Evolutionary conservation across 768 basidiomycete species (phyloP), one percentile per base, ranked within the genome.

Genomic region (Chlorophyllum brunneum): DNA sequence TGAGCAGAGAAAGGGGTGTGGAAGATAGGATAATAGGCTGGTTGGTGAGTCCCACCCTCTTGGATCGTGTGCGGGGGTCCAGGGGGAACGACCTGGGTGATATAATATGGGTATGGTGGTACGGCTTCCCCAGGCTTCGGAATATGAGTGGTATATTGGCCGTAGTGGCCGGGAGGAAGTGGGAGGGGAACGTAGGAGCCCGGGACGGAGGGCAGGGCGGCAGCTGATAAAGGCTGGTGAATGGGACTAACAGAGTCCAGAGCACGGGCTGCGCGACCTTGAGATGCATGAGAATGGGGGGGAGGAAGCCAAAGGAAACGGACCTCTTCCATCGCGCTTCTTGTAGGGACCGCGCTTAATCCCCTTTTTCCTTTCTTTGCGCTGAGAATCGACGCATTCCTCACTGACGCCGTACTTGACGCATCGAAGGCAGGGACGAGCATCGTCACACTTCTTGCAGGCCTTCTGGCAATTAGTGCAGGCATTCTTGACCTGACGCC

Each of bases 251-350:
- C 55, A 49, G 64, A 71, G 61, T 80, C 79, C 66, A 74, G 70
- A 69, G 57, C 77, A 74, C 63, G 77, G 72, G 75, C 77, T 78
- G 78, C 75, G 75, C 73, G 80, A 80, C 69, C 78, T 78, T 40
- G 38, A 59, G 54, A 45, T 43, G 49, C 50, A 50, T 59, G 56
- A 45, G 48, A 27, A 48, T 52, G 20, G 42, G 23, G 37, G 43
- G 50, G 40, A 54, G 16, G 22, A 42, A 46, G 54, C 27, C 39
- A 31, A 61, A 59, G 46, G 58, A 65, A 56, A 69, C 83, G 69
- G 65, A 89, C 88, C 81, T 80, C 86, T 88, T 80, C 81, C 83
- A 87, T 89, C 88, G 83, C 87, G 88, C 83, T 91, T 92, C 89
- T 91, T 91, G 86, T 92, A 92, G 69, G 89, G 89, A 39, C 88